Percentiles rank a stretch among this genome's conserved stretches.
Evolutionary conservation across 176 grass and related monocot species (phyloP).

Genomic region (Zea luxurians): DNA sequence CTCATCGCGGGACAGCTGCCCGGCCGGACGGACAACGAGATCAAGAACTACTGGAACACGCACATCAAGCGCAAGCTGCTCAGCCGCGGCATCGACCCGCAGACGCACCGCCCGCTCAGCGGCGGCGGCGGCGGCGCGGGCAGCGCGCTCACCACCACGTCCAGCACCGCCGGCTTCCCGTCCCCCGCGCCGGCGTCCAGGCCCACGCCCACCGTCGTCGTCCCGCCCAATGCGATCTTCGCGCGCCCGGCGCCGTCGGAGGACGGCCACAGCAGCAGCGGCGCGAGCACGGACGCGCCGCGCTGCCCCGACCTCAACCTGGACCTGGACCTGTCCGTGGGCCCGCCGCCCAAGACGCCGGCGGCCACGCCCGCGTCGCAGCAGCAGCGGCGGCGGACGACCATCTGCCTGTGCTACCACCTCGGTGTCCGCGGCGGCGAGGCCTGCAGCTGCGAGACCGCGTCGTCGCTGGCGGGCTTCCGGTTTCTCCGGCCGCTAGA

Average conservation of each 20-base stretch:
- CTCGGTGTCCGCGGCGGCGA: slow-evolving; percentile 61
- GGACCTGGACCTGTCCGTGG: slow-evolving; percentile 79
- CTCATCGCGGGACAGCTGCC: slow-evolving; percentile 79
- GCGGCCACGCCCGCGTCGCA: slow-evolving; percentile 30
- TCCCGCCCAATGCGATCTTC: slow-evolving; percentile 31
- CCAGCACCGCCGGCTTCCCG: slow-evolving; percentile 20
- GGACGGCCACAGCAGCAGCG: slow-evolving; percentile 59
- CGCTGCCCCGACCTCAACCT: slow-evolving; percentile 89
- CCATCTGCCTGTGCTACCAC: slow-evolving; percentile 73
- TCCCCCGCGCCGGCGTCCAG: slow-evolving; percentile 8
- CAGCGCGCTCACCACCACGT: slow-evolving; percentile 34
- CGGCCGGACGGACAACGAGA: slow-evolving; percentile 87
- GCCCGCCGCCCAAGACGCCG: slow-evolving; percentile 54
- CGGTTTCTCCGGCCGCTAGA: slow-evolving; percentile 66
- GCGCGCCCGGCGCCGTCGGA: slow-evolving; percentile 20
- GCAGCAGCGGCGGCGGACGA: slow-evolving; percentile 21
- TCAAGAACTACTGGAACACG: slow-evolving; percentile 98
- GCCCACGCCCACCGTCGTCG: neutral
- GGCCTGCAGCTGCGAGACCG: slow-evolving; percentile 60
- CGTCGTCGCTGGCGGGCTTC: slow-evolving; percentile 41
- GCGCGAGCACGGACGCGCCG: slow-evolving; percentile 56
- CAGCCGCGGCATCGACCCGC: slow-evolving; percentile 75
- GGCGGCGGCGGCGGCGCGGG: neutral
- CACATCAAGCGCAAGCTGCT: slow-evolving; percentile 92
- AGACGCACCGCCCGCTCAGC: slow-evolving; percentile 69